Evolutionary conservation across 495 filamentous ascomycete species (phyloP).

Genomic region (Neurospora discreta): DNA sequence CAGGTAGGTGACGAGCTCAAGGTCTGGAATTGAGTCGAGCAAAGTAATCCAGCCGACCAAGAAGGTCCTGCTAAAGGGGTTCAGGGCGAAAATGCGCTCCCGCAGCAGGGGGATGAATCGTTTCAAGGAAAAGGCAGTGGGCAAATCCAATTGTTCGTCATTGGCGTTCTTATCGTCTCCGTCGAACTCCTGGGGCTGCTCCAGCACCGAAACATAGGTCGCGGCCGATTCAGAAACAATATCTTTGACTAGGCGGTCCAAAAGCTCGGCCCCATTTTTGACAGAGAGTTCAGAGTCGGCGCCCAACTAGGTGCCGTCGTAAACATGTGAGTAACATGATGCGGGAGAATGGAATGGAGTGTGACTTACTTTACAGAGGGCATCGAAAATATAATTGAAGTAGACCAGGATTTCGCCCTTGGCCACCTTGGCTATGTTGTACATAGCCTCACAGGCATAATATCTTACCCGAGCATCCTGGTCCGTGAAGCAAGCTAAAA

Average conservation of each 20-base stretch:
- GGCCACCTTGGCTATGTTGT: slow-evolving; percentile 98
- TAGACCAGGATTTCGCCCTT: slow-evolving; percentile 94
- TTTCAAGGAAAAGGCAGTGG: slow-evolving; percentile 85
- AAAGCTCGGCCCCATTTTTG: slow-evolving; percentile 94
- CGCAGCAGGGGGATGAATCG: slow-evolving; percentile 87
- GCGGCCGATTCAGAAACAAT: slow-evolving; percentile 95
- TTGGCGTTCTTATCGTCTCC: slow-evolving; percentile 37
- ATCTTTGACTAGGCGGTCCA: slow-evolving; percentile 94
- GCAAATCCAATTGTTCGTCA: slow-evolving; percentile 45
- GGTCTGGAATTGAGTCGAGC: slow-evolving; percentile 90
- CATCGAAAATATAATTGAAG: slow-evolving; percentile 98
- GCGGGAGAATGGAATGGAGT: background rate
- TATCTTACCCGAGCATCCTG: slow-evolving; percentile 97
- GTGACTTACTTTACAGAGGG: slow-evolving; percentile 73
- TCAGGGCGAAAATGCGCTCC: slow-evolving; percentile 85
- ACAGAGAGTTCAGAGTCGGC: slow-evolving; percentile 94
- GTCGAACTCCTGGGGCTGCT: slow-evolving; percentile 42
- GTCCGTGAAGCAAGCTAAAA: slow-evolving; percentile 96
- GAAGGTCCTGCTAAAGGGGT: slow-evolving; percentile 90
- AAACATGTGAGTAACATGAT: slow-evolving; percentile 2
- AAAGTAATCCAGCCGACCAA: slow-evolving; percentile 93
- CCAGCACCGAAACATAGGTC: slow-evolving; percentile 83
- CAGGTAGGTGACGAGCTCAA: slow-evolving; percentile 87
- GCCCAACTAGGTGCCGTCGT: slow-evolving; percentile 52
- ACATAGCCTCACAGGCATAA: slow-evolving; percentile 99